Evolutionary conservation across 2,329 filamentous ascomycete genomes (phyloP), one percentile per base, ranked within the genome.

Genomic region (Alternaria incomplexa): DNA sequence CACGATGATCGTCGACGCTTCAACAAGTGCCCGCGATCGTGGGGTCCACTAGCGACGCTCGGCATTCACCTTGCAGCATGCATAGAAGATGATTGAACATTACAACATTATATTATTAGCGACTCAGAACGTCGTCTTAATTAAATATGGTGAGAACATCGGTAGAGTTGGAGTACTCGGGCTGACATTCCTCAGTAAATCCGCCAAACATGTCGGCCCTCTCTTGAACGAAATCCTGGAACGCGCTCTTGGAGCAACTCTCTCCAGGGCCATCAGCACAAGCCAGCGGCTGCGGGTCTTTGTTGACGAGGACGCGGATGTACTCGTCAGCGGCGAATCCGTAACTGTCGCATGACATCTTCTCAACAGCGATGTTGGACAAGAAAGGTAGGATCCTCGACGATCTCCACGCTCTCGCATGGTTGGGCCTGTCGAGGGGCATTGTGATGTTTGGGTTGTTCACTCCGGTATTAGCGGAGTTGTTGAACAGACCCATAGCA

Each of bases 401-500:
- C 65, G 86, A 88, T 72, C 83, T 85, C 89, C 89, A 91, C 2
- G 83, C 86, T 25, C 89, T 86, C 23, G 84, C 82, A 75, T 88
- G 84, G 80, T 91, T 91, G 73, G 90, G 87, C 23, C 82, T 81
- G 64, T 87, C 84, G 0, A 86, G 79, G 0, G 89, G 89, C 86
- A 91, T 91, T 3, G 89, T 90, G 53, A 83, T 85, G 66, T 90
- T 90, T 67, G 88, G 79, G 13, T 85, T 76, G 59, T 84, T 83
- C 0, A 82, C 80, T 10, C 85, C 85, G 3, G 84, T 81, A 63
- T 85, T 86, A 0, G 82, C 84, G 4, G 87, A 89, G 77, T 90
- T 90, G 81, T 91, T 91, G 83, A 91, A 91, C 5, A 92, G 81
- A 0, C 89, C 89, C 77, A 91, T 84, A 0, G 89, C 88, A 1